Base-by-base conservation (phyloP, 23 red algal genomes). In the Gracilaria vermiculophylla region DNA sequence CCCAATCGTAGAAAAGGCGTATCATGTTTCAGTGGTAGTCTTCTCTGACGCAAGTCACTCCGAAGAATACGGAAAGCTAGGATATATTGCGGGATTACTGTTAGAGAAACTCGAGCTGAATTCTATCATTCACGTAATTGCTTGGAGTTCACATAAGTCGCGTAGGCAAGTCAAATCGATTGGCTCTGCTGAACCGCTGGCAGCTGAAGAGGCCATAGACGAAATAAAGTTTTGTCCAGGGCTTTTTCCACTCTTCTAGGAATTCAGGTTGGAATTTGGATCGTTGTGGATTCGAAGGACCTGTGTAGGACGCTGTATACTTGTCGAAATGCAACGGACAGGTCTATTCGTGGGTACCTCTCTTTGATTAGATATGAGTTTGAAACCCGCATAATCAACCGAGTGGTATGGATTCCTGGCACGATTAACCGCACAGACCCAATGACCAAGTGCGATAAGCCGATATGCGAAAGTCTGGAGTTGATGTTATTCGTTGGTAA, bases 371-470 rank as follows among this genome's bases (percentile, higher is more conserved):
- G 80, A 40, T 83, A 66, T 42, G 32, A 70, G 0, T 83, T 83
- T 51, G 80, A 83, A 70, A 83, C 80, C 3, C 34, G 37, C 8
- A 69, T 52, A 27, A 51, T 83, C 42, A 29, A 83, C 42, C 58
- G 80, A 45, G 49, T 69, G 42, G 42, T 83, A 3, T 83, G 53
- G 76, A 80, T 80, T 61, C 76, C 51, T 8, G 76, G 52, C 3
- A 80, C 36, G 32, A 36, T 10, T 2, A 80, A 80, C 76, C 35
- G 21, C 20, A 53, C 1, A 43, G 76, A 80, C 37, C 76, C 52
- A 3, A 6, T 83, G 8, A 83, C 80, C 5, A 83, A 83, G 25
- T 27, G 11, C 5, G 61, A 83, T 25, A 83, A 61, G 21, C 66
- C 7, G 37, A 47, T 47, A n/a, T n/a, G n/a, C n/a, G n/a, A n/a